Conservation (phyloP, 345 rosid species). For the Eucalyptus guilfoylei region DNA sequence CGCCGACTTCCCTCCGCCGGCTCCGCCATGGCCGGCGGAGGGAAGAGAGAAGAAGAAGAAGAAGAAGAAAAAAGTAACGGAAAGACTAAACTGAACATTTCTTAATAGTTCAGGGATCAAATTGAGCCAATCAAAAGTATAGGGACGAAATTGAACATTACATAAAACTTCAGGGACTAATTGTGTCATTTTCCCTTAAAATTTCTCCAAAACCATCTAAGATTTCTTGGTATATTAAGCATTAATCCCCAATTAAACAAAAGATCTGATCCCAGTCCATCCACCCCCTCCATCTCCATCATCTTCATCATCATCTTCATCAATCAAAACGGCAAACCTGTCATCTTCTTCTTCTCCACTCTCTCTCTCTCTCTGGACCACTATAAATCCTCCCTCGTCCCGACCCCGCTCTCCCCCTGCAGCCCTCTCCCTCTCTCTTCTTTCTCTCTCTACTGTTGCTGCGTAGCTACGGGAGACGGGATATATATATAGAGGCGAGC, state of each 20-base stretch:
- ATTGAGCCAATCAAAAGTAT: too few species aligned
- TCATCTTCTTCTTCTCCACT: neutral
- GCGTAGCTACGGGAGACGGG: neutral
- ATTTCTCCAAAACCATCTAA: neutral
- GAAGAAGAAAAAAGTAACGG: too few species aligned
- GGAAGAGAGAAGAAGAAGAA: too few species aligned
- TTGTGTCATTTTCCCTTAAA: too few species aligned
- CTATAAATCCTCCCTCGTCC: neutral
- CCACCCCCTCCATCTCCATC: neutral
- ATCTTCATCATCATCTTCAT: neutral
- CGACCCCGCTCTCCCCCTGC: neutral
- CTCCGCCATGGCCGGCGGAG: rapidly evolving
- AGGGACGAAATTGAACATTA: too few species aligned
- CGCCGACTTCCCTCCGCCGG: rapidly evolving
- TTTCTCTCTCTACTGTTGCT: neutral
- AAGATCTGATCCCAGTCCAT: neutral
- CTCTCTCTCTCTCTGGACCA: neutral
- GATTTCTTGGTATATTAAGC: neutral
- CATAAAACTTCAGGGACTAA: too few species aligned
- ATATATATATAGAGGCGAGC: neutral
- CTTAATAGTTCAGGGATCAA: too few species aligned
- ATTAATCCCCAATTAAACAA: neutral
- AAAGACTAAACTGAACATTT: too few species aligned
- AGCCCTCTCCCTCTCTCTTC: neutral
- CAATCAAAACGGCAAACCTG: neutral